phyloP scores from a whole-genome alignment of 2,329 filamentous ascomycete species.

The Dothideomycetes sp. region DNA sequence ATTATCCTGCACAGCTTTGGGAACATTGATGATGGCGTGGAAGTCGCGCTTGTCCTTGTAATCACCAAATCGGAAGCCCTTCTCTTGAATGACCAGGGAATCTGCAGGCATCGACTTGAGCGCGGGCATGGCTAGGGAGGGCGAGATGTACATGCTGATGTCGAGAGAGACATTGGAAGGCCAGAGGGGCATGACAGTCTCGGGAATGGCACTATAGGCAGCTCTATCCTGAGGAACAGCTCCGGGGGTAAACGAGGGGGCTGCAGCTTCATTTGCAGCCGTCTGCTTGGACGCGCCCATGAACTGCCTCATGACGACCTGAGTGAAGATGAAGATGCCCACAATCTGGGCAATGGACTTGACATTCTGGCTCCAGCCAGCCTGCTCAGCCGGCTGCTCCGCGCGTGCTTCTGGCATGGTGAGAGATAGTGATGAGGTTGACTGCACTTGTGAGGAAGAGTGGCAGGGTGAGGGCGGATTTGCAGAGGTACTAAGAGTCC shows the following conservation, averaged over 20 bases:
- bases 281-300: slow-evolving; percentile 22
- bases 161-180: slow-evolving; percentile 67
- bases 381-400: slow-evolving; percentile 4
- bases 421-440: too few relatives aligned
- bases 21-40: slow-evolving; percentile 67
- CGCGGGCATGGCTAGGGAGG: slow-evolving; percentile 57
- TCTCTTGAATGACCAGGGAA: slow-evolving; percentile 67
- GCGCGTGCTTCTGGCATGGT: slow-evolving; percentile 10
- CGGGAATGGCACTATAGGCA: slow-evolving; percentile 53
- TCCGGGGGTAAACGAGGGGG: slow-evolving; percentile 23
- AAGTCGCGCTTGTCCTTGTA: slow-evolving; percentile 67
- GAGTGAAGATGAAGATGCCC: slow-evolving; percentile 47
- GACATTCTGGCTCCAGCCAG: slow-evolving; percentile 4
- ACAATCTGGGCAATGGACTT: slow-evolving; percentile 40
- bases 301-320: slow-evolving; percentile 46
- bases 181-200: slow-evolving; percentile 79
- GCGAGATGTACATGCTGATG: slow-evolving; percentile 73
- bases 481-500: too few relatives aligned
- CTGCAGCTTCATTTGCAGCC: slow-evolving; percentile 7
- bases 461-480: too few relatives aligned
- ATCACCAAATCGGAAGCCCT: slow-evolving; percentile 67
- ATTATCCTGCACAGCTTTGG: slow-evolving; percentile 73
- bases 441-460: too few relatives aligned
- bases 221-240: slow-evolving; percentile 1
- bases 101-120: slow-evolving; percentile 55